These are phyloP conservation scores for Trichoderma atroviride DNA, from an alignment of 2,329 filamentous ascomycete genomes.

Conservation along the genomic window DNA sequence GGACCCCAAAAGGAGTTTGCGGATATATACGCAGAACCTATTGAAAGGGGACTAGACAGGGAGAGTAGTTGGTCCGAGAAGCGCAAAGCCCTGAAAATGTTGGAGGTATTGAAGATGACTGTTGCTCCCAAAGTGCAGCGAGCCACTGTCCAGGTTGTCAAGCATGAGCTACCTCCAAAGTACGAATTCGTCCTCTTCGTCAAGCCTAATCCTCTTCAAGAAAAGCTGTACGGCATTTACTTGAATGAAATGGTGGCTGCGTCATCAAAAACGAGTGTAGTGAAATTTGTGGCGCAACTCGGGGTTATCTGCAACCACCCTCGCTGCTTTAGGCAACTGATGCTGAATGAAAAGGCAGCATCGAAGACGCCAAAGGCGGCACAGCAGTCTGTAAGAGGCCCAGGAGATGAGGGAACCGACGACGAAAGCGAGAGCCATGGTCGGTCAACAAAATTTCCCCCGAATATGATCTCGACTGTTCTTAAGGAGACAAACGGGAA, in stretches of 20 bases:
- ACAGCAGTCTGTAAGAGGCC: neutral
- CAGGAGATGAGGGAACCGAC: neutral
- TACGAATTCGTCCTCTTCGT: conserved; percentile 80
- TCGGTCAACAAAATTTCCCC: conserved; percentile 31
- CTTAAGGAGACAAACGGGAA: conserved; percentile 43
- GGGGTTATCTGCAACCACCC: conserved; percentile 57
- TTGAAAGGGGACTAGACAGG: conserved; percentile 68
- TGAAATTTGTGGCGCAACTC: conserved; percentile 47
- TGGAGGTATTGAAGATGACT: conserved; percentile 70
- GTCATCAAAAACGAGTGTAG: conserved; percentile 29
- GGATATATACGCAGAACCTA: conserved; percentile 70
- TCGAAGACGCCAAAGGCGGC: conserved; percentile 4
- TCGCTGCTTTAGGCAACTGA: conserved; percentile 46
- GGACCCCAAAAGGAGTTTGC: conserved; percentile 70
- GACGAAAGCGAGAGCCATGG: neutral
- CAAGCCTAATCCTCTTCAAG: conserved; percentile 68
- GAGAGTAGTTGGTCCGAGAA: conserved; percentile 63
- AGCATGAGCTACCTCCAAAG: conserved; percentile 70
- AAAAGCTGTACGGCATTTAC: conserved; percentile 59
- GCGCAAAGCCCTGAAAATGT: conserved; percentile 63
- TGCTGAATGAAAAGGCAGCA: conserved; percentile 25
- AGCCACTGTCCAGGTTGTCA: conserved; percentile 67
- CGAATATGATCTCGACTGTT: conserved; percentile 35
- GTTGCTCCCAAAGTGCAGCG: conserved; percentile 79
- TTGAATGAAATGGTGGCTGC: conserved; percentile 35